A percentile compares a stretch with the other conserved stretches of the same genome.
Conservation (phyloP, 768 basidiomycete genomes). For the Chalciporus chontae region DNA sequence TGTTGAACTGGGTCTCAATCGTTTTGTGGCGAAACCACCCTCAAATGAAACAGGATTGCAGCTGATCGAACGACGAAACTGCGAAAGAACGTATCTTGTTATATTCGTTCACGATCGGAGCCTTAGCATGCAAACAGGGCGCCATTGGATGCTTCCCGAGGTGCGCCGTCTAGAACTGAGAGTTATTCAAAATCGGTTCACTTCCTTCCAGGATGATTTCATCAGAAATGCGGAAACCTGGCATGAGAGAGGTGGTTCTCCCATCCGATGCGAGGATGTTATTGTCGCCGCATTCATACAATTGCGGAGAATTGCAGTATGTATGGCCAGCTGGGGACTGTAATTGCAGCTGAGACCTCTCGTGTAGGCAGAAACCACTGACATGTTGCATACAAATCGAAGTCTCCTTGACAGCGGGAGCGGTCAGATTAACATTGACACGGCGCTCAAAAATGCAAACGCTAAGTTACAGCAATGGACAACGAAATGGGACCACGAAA, state of each 20-base stretch:
- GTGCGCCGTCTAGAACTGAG: conserved; percentile 21
- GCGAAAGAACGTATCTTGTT: conserved; percentile 83
- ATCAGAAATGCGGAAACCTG: conserved; percentile 65
- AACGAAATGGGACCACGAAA: conserved; percentile 67
- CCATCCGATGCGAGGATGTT: conserved; percentile 73
- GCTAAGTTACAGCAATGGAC: conserved; percentile 69
- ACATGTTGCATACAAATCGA: conserved; percentile 59
- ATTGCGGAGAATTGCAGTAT: conserved; percentile 74
- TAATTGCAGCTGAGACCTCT: neutral
- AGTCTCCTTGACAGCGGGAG: conserved; percentile 40
- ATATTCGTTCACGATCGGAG: conserved; percentile 85
- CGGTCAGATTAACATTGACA: conserved; percentile 70
- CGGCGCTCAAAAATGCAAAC: conserved; percentile 70
- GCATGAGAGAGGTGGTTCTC: conserved; percentile 57
- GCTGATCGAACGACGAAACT: conserved; percentile 71
- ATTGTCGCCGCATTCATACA: conserved; percentile 75
- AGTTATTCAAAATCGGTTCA: conserved; percentile 12
- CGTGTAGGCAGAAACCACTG: conserved; percentile 71
- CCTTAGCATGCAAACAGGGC: conserved; percentile 81
- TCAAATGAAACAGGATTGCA: conserved; percentile 62
- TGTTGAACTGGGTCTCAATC: conserved; percentile 77
- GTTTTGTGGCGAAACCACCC: conserved; percentile 54
- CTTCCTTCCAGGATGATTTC: conserved; percentile 53
- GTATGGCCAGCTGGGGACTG: conserved; percentile 23
- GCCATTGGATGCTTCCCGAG: conserved; percentile 87